A percentile compares a stretch with the other conserved stretches of the same genome.
Evolutionary conservation across 345 rosid species (phyloP).

Genomic region (Streptanthus diversifolius): DNA sequence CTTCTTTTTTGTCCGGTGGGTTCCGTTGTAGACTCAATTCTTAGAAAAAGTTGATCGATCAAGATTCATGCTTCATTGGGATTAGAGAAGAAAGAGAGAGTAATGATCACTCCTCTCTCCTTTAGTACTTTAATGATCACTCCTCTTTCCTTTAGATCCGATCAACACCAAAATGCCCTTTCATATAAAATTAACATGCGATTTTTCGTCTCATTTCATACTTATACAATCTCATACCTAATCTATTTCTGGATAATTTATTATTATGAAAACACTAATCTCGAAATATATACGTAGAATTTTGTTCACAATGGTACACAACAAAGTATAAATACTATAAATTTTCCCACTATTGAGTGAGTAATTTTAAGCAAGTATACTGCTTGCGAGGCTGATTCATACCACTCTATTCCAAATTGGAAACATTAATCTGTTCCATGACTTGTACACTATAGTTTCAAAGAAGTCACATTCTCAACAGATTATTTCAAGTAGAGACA

Average conservation of each 20-base stretch:
- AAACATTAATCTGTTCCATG: not conserved
- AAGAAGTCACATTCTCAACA: not conserved
- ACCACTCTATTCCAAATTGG: not conserved
- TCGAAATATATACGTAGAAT: not conserved
- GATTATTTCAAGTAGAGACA: not conserved
- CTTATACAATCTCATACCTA: constrained; percentile 5
- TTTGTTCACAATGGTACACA: not conserved
- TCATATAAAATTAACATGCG: constrained; percentile 23
- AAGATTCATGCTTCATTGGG: constrained; percentile 38
- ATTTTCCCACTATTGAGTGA: not conserved
- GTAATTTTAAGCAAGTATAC: not conserved
- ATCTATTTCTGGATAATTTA: constrained; percentile 1
- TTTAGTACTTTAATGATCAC: constrained; percentile 37
- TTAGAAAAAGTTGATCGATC: constrained; percentile 28
- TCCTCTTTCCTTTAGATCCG: constrained; percentile 31
- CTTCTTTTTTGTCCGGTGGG: constrained; percentile 23
- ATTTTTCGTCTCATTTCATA: constrained; percentile 11
- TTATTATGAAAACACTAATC: not conserved
- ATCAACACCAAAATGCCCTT: constrained; percentile 33
- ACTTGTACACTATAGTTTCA: not conserved
- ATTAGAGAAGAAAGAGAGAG: constrained; percentile 36
- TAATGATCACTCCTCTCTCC: constrained; percentile 31
- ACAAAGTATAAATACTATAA: not conserved
- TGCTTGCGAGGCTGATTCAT: not conserved
- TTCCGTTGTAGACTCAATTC: constrained; percentile 21